These are phyloP conservation scores for Sordariomycetes sp. DNA, from an alignment of 2,329 filamentous ascomycete species.

Conservation along the genomic window DNA sequence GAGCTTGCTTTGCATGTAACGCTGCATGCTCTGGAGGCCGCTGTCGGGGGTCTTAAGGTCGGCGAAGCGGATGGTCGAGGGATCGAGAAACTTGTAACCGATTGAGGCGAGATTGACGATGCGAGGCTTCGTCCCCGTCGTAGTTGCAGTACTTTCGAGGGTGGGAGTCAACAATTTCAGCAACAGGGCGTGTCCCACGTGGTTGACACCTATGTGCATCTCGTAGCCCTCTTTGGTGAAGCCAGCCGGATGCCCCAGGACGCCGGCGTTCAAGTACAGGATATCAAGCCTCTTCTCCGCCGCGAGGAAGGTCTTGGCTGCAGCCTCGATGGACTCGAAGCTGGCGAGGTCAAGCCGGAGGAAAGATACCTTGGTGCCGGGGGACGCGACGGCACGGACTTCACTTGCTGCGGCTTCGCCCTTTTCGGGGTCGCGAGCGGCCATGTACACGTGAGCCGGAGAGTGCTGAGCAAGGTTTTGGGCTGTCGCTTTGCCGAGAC, in stretches of 20 bases:
- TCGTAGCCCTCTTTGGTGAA: conserved; percentile 23
- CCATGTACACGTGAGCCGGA: conserved; percentile 5
- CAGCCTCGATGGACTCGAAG: conserved; percentile 17
- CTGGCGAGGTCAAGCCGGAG: conserved; percentile 39
- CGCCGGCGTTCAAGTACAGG: conserved; percentile 10
- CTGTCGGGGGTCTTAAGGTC: conserved; percentile 9
- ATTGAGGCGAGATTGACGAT: conserved; percentile 1
- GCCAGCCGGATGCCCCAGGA: conserved; percentile 18
- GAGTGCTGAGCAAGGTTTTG: conserved; percentile 5
- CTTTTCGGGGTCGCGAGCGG: conserved; percentile 32
- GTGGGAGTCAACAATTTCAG: conserved; percentile 19
- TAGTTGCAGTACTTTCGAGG: conserved; percentile 7
- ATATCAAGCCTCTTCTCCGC: conserved; percentile 1
- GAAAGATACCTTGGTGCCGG: conserved; percentile 7
- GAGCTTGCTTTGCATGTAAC: conserved; percentile 16
- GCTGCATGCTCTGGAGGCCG: conserved; percentile 2
- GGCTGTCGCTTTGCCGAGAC: conserved; percentile 50
- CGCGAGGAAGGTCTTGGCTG: background rate
- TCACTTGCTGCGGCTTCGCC: conserved; percentile 32
- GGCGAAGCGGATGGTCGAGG: conserved; percentile 11
- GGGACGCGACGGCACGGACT: conserved; percentile 18
- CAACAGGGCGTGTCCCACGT: conserved; percentile 21
- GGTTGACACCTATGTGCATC: conserved; percentile 24
- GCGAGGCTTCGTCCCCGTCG: background rate
- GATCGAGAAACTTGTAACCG: conserved; percentile 4